phyloP scores from a whole-genome alignment of 176 grass and related monocot genomes.

The Puya raimondii region DNA sequence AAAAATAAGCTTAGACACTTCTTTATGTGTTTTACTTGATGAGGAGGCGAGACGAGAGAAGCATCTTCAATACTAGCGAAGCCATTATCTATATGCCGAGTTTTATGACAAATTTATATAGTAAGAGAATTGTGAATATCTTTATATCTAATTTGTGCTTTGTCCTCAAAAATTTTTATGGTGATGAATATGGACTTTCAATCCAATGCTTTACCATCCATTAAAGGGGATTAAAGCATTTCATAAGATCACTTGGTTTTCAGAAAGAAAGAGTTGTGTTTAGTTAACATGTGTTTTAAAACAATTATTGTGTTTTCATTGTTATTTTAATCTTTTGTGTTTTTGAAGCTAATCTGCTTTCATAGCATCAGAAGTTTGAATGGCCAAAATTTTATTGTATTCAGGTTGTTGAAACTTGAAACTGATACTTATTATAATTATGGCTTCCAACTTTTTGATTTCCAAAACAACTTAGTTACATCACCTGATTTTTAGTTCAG shows the following conservation, averaged over 20 bases:
- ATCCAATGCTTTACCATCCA: background rate
- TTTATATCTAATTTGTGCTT: no score
- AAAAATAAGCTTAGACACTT: background rate
- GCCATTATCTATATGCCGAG: no score
- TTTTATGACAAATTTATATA: no score
- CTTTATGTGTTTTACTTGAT: background rate
- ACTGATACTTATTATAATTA: no score
- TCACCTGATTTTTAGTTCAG: no score
- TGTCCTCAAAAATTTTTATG: background rate
- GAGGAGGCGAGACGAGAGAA: background rate
- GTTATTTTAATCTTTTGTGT: background rate
- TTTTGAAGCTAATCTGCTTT: background rate
- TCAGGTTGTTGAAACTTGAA: no score
- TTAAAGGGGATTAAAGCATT: background rate
- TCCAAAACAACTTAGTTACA: no score
- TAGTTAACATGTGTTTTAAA: background rate
- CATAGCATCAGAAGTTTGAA: background rate
- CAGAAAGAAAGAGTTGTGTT: background rate
- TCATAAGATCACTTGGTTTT: background rate
- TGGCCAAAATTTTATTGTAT: no score
- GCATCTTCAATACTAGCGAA: no score
- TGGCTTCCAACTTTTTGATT: no score
- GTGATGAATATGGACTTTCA: background rate
- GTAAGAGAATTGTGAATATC: no score
- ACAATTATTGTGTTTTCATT: background rate